phyloP scores from a whole-genome alignment of 305 asterid species.

The Fraxinus baroniana region DNA sequence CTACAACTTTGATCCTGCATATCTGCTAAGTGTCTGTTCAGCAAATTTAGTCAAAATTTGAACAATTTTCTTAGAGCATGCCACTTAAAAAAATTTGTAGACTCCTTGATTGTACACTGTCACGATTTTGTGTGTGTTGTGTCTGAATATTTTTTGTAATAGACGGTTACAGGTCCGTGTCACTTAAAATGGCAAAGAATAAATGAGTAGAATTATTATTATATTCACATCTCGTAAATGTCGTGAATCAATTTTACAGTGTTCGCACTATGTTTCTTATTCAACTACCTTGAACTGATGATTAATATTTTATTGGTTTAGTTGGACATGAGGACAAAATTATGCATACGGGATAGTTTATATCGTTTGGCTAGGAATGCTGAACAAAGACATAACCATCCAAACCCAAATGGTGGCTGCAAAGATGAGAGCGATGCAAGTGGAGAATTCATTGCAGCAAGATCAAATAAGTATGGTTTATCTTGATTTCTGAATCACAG shows the following conservation, averaged over 20 bases:
- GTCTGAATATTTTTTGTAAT: neutral
- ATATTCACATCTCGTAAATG: neutral
- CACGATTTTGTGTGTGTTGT: neutral
- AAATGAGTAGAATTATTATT: neutral
- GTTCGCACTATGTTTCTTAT: neutral
- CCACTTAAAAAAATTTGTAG: neutral
- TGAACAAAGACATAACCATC: constrained; percentile 69
- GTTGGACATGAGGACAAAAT: constrained; percentile 81
- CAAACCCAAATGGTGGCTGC: constrained; percentile 28
- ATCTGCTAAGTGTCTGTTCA: neutral
- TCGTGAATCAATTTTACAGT: neutral
- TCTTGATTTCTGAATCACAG: constrained; percentile 1
- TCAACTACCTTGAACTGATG: constrained; percentile 19
- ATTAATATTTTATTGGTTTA: constrained; percentile 34
- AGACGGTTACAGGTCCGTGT: neutral
- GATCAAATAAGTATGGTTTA: constrained; percentile 45
- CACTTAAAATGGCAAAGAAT: neutral
- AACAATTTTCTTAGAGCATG: neutral
- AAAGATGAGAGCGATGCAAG: constrained; percentile 45
- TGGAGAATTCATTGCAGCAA: neutral
- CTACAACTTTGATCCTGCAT: neutral
- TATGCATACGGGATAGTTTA: constrained; percentile 88
- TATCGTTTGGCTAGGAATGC: constrained; percentile 93
- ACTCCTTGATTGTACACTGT: neutral
- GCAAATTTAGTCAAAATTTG: neutral